Evolutionary conservation across 2,329 filamentous ascomycete genomes (phyloP).

Genomic region (Calonectria fujianensis): DNA sequence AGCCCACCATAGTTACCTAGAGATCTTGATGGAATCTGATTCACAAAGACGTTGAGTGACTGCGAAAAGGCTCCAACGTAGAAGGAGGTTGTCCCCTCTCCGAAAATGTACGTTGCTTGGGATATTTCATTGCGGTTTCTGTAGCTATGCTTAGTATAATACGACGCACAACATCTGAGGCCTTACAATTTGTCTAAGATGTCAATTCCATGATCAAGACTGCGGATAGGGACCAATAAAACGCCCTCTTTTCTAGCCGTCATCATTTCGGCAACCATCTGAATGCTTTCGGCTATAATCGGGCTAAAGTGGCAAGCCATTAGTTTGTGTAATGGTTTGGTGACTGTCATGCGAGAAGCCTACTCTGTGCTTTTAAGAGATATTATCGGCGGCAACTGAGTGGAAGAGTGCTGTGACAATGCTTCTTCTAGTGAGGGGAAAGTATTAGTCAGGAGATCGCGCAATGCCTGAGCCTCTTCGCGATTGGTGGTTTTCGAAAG

Average conservation of each 20-base stretch:
- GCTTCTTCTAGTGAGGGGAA: too few relatives aligned
- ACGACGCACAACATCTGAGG: too few relatives aligned
- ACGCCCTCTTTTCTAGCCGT: background rate
- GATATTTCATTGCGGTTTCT: background rate
- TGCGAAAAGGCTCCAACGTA: constrained; percentile 11
- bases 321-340: too few relatives aligned
- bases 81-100: background rate
- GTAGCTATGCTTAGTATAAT: too few relatives aligned
- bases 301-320: background rate
- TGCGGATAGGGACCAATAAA: background rate
- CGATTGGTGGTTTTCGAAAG: too few relatives aligned
- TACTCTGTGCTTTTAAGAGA: constrained; percentile 16
- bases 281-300: background rate
- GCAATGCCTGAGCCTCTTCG: too few relatives aligned
- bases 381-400: background rate
- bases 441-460: too few relatives aligned
- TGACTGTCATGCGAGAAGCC: background rate
- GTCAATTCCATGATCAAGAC: constrained; percentile 10
- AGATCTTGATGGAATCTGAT: constrained; percentile 7
- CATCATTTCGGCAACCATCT: background rate
- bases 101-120: constrained; percentile 17
- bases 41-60: constrained; percentile 12
- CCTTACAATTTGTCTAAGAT: constrained; percentile 6
- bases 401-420: background rate
- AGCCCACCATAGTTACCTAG: background rate